Percentiles rank a stretch among this genome's conserved stretches.
Conservation (phyloP, 2,329 filamentous ascomycete species). For the Ascochyta rabiei region DNA sequence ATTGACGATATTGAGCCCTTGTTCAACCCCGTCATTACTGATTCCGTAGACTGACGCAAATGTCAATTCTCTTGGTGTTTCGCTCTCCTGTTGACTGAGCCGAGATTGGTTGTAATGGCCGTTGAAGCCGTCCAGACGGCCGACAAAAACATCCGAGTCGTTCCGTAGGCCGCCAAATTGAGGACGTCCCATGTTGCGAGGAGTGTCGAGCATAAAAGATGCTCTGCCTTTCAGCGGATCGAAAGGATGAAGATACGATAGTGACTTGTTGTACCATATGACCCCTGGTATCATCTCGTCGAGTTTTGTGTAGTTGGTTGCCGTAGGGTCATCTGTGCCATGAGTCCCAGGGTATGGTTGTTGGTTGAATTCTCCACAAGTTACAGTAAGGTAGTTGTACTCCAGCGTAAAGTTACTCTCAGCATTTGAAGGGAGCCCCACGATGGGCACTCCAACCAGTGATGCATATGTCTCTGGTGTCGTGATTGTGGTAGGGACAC, state of each 20-base stretch:
- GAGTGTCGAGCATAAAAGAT: slow-evolving; percentile 38
- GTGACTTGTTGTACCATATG: slow-evolving; percentile 28
- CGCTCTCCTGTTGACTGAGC: slow-evolving; percentile 4
- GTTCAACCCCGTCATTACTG: not conserved
- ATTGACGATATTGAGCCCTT: slow-evolving; percentile 23
- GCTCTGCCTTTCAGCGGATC: not conserved
- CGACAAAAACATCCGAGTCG: not conserved
- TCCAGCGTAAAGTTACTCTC: slow-evolving; percentile 30
- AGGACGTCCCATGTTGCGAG: not conserved
- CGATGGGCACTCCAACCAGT: slow-evolving; percentile 39
- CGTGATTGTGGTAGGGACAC: too few relatives aligned
- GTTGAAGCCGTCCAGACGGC: slow-evolving; percentile 28
- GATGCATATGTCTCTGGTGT: slow-evolving; percentile 41
- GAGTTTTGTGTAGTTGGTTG: slow-evolving; percentile 20
- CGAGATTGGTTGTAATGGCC: slow-evolving; percentile 23
- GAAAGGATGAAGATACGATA: slow-evolving; percentile 14
- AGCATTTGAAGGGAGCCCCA: slow-evolving; percentile 17
- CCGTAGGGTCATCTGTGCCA: not conserved
- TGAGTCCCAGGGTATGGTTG: slow-evolving; percentile 7
- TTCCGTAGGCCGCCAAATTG: not conserved
- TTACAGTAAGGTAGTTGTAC: slow-evolving; percentile 26
- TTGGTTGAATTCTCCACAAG: slow-evolving; percentile 22
- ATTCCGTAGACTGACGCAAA: slow-evolving; percentile 22
- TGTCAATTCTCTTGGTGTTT: slow-evolving; percentile 12
- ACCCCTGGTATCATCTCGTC: slow-evolving; percentile 25